phyloP scores from a whole-genome alignment of 2,329 filamentous ascomycete genomes.

The Trematosphaeria pertusa region DNA sequence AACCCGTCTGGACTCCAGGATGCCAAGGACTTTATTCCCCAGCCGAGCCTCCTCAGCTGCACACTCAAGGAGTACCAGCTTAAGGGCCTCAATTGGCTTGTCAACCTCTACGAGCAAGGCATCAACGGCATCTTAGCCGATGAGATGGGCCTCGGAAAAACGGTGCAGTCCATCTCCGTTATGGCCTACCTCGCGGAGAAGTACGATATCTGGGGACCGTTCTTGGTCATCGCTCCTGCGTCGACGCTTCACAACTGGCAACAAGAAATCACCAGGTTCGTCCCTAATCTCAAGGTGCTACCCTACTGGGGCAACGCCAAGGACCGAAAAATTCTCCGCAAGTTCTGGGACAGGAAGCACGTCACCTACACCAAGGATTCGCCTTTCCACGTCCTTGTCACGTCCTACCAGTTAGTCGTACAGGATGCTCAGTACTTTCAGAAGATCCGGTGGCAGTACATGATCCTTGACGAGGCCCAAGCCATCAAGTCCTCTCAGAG shows the following conservation, averaged over 20 bases:
- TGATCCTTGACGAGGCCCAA: slow-evolving; percentile 98
- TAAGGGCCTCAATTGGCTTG: slow-evolving; percentile 98
- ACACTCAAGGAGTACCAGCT: slow-evolving; percentile 98
- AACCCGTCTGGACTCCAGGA: slow-evolving; percentile 95
- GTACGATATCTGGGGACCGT: slow-evolving; percentile 98
- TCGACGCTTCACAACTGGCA: slow-evolving; percentile 99
- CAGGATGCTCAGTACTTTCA: slow-evolving; percentile 97
- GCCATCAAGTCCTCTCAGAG: slow-evolving; percentile 98
- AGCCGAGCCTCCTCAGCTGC: slow-evolving; percentile 90
- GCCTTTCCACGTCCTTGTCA: slow-evolving; percentile 94
- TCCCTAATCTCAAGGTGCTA: slow-evolving; percentile 91
- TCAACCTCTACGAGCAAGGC: slow-evolving; percentile 98
- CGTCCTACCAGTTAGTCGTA: slow-evolving; percentile 96
- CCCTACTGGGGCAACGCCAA: slow-evolving; percentile 97
- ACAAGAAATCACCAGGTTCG: slow-evolving; percentile 94
- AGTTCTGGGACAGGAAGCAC: slow-evolving; percentile 99
- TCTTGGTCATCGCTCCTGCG: slow-evolving; percentile 93
- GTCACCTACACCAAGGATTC: slow-evolving; percentile 93
- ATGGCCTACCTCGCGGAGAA: slow-evolving; percentile 98
- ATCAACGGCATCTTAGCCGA: slow-evolving; percentile 99
- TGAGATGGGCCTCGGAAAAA: slow-evolving; percentile 99
- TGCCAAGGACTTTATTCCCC: slow-evolving; percentile 78
- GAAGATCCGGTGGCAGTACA: slow-evolving; percentile 99
- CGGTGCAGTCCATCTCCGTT: slow-evolving; percentile 97
- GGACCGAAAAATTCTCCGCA: slow-evolving; percentile 93